Conservation (phyloP, 1,139 yeast species). For the Geotrichum europaeum region DNA sequence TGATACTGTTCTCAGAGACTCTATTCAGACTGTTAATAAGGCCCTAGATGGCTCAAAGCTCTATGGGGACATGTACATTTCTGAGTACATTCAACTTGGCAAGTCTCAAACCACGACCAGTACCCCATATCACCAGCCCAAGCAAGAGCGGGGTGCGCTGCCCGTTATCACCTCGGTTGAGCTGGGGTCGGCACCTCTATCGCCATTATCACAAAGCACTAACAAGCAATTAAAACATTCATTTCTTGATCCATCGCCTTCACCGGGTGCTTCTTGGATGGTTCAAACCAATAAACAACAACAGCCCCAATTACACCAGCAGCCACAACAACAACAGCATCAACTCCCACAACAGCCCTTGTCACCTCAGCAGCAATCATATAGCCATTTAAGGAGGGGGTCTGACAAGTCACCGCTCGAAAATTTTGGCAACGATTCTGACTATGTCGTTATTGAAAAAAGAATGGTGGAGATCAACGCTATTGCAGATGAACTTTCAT, state of each 20-base stretch:
- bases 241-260: conserved; percentile 21
- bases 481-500: conserved; percentile 78
- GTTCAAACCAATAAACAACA: conserved; percentile 9
- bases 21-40: conserved; percentile 44
- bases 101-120: neutral
- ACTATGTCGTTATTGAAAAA: conserved; percentile 91
- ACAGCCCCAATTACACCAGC: neutral
- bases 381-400: neutral
- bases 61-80: conserved; percentile 73
- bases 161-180: neutral
- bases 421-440: conserved; percentile 48
- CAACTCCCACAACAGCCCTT: conserved; percentile 1
- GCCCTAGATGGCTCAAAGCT: conserved; percentile 65
- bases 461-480: conserved; percentile 93
- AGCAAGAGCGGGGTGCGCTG: neutral
- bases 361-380: conserved; percentile 2
- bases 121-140: neutral
- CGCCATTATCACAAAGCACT: conserved; percentile 1
- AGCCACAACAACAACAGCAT: neutral
- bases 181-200: neutral
- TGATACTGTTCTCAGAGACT: conserved; percentile 44
- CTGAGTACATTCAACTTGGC: conserved; percentile 53
- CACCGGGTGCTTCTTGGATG: conserved; percentile 27
- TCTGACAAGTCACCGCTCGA: neutral
- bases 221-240: neutral